These are phyloP conservation scores for Termitomyces sp. DNA, from an alignment of 768 basidiomycete genomes.

Conservation along the genomic window DNA sequence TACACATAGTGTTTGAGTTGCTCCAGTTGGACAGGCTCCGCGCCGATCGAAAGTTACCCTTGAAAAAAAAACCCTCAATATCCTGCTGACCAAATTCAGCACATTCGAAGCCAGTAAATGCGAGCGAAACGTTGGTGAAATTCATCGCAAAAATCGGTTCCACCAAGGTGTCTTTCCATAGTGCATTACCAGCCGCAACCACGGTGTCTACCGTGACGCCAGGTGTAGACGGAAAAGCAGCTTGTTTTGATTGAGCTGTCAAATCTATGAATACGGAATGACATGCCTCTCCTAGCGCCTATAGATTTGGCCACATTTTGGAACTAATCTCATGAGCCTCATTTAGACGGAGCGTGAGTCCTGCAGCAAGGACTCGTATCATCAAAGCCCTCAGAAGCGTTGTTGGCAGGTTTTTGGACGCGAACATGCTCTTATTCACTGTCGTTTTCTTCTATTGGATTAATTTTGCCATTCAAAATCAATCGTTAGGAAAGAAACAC, in stretches of 20 bases:
- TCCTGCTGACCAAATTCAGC: conserved; percentile 77
- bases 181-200: conserved; percentile 66
- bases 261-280: background rate
- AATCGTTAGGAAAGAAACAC: conserved; percentile 10
- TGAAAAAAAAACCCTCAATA: conserved; percentile 93
- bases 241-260: conserved; percentile 66
- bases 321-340: conserved; percentile 74
- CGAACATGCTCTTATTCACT: conserved; percentile 89
- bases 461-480: background rate
- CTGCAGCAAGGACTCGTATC: conserved; percentile 89
- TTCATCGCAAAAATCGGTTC: conserved; percentile 51
- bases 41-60: too few relatives aligned
- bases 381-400: conserved; percentile 70
- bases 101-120: conserved; percentile 75
- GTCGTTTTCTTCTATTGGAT: conserved; percentile 65
- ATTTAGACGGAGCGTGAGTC: conserved; percentile 78
- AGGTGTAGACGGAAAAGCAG: conserved; percentile 79
- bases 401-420: conserved; percentile 89
- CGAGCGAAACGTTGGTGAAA: conserved; percentile 68
- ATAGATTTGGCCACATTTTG: conserved; percentile 92
- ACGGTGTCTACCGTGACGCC: conserved; percentile 76
- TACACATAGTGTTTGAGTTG: too few relatives aligned
- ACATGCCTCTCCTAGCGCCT: conserved; percentile 68
- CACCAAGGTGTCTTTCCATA: conserved; percentile 90
- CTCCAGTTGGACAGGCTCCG: too few relatives aligned